These are phyloP conservation scores for Cucumis melo DNA, from an alignment of 306 rosid genomes.

Conservation along the genomic window DNA sequence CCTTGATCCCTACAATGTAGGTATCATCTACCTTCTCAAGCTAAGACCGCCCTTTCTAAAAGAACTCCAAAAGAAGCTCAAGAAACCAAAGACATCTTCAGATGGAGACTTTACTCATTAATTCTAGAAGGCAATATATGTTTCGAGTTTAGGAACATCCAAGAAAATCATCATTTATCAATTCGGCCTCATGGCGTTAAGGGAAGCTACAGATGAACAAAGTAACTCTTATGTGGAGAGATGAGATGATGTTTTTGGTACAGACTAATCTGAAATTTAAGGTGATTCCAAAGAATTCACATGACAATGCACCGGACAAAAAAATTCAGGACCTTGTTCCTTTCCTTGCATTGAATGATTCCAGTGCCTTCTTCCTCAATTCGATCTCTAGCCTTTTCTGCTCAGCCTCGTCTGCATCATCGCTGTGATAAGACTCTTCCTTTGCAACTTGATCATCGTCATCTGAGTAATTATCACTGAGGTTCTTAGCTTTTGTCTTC, in stretches of 20 bases:
- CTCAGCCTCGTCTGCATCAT: slow-evolving; percentile 37
- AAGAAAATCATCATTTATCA: background rate
- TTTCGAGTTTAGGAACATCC: background rate
- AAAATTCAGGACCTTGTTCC: slow-evolving; percentile 24
- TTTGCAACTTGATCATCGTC: slow-evolving; percentile 31
- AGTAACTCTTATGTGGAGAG: background rate
- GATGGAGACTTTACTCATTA: background rate
- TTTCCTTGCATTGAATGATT: slow-evolving; percentile 52
- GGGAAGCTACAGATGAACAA: slow-evolving; percentile 6
- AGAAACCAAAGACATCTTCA: background rate
- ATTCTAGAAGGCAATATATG: background rate
- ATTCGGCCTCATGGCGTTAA: background rate
- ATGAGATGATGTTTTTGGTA: background rate
- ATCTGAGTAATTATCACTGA: slow-evolving; percentile 35
- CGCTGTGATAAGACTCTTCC: slow-evolving; percentile 37
- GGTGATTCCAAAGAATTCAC: background rate
- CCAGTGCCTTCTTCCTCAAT: slow-evolving; percentile 88
- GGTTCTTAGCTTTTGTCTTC: slow-evolving; percentile 60
- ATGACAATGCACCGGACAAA: background rate
- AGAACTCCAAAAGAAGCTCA: background rate
- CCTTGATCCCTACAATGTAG: background rate
- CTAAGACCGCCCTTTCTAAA: background rate
- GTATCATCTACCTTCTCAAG: background rate
- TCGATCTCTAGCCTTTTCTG: slow-evolving; percentile 80
- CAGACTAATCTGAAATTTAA: slow-evolving; percentile 17